Conservation (phyloP, 371 early-diverging fungal species). For the Neoconidiobolus thromboides region DNA sequence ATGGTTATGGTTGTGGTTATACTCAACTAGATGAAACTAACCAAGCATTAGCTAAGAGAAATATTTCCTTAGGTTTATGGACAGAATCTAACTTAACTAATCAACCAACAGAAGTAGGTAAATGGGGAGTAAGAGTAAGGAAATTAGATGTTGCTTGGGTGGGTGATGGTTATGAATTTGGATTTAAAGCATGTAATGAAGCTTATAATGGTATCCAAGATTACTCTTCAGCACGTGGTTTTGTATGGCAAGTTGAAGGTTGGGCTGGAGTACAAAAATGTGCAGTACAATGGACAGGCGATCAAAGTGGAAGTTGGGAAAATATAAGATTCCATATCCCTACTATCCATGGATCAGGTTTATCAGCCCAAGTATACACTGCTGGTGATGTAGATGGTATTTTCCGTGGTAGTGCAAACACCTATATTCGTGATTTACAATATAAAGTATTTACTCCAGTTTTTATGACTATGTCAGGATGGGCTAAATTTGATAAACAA, state of each 20-base stretch:
- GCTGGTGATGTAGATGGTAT: slow-evolving; percentile 5
- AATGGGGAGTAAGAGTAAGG: not conserved
- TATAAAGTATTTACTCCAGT: slow-evolving; percentile 1
- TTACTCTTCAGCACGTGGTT: not conserved
- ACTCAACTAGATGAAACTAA: not conserved
- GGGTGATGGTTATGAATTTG: not conserved
- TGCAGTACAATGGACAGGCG: not conserved
- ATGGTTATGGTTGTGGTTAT: slow-evolving; percentile 1
- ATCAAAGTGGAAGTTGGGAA: not conserved
- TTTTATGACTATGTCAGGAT: not conserved
- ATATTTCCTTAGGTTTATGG: not conserved
- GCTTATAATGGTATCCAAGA: not conserved
- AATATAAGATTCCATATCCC: not conserved
- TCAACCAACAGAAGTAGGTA: slow-evolving; percentile 1
- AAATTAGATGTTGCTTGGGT: slow-evolving; percentile 1
- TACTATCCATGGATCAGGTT: not conserved
- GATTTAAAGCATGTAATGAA: not conserved
- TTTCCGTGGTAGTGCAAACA: not conserved
- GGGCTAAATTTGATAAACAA: not conserved
- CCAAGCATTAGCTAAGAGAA: not conserved
- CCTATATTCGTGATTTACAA: not conserved
- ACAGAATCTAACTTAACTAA: not conserved
- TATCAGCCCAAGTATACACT: not conserved
- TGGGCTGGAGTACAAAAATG: slow-evolving; percentile 1
- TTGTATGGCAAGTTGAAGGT: not conserved